Evolutionary conservation across 202 grass and related monocot genomes (phyloP).

Genomic region (Miscanthus sacchariflorus): DNA sequence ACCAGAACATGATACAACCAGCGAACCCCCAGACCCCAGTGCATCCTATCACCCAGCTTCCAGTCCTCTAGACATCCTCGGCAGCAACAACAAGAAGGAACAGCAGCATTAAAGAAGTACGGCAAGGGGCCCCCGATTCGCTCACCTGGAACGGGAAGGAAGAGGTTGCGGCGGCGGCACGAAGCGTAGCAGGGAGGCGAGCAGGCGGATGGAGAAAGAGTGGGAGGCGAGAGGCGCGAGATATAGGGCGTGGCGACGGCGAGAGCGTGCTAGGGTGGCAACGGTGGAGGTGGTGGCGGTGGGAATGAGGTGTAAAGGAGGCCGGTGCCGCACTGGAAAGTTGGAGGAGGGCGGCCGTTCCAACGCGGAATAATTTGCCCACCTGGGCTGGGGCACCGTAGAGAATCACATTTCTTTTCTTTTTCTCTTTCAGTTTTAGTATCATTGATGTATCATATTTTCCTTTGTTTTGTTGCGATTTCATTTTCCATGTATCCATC

Average conservation of each 20-base stretch:
- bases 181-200: constrained; percentile 43
- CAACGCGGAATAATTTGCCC: constrained; percentile 43
- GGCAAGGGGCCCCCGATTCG: neutral
- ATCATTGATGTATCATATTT: neutral
- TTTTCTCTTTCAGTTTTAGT: neutral
- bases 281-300: neutral
- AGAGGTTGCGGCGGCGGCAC: constrained; percentile 44
- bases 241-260: constrained; percentile 46
- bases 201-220: constrained; percentile 23
- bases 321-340: constrained; percentile 56
- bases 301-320: constrained; percentile 54
- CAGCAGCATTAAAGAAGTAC: constrained; percentile 4
- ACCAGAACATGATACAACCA: constrained; percentile 11
- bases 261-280: constrained; percentile 21
- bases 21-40: neutral
- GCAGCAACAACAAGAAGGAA: constrained; percentile 4
- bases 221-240: constrained; percentile 29
- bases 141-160: constrained; percentile 38
- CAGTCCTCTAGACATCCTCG: constrained; percentile 15
- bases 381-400: neutral
- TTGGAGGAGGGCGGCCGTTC: constrained; percentile 18
- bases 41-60: neutral
- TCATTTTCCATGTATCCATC: neutral
- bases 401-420: neutral
- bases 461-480: neutral